phyloP scores from a whole-genome alignment of 2,329 filamentous ascomycete genomes.

The Scytalidium lignicola region DNA sequence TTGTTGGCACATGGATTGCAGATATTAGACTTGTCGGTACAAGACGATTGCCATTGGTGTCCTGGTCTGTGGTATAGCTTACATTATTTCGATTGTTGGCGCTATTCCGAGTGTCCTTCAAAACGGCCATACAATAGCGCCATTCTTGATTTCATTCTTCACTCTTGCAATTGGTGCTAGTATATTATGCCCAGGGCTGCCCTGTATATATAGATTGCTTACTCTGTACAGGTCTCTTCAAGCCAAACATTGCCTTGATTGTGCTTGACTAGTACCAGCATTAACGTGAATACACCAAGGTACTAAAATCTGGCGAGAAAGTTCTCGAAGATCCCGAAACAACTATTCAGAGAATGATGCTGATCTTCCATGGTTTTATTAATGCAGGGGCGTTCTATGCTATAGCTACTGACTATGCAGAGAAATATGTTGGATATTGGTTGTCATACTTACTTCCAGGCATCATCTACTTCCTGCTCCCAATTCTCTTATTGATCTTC shows the following conservation, averaged over 20 bases:
- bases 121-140: slow-evolving; percentile 39
- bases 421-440: slow-evolving; percentile 48
- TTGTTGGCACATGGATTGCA: slow-evolving; percentile 50
- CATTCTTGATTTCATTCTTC: slow-evolving; percentile 44
- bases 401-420: slow-evolving; percentile 46
- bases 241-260: slow-evolving; percentile 31
- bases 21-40: slow-evolving; percentile 54
- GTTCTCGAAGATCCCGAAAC: slow-evolving; percentile 29
- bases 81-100: slow-evolving; percentile 49
- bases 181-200: too few species aligned
- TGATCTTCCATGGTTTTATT: slow-evolving; percentile 47
- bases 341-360: slow-evolving; percentile 27
- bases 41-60: slow-evolving; percentile 52
- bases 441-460: slow-evolving; percentile 35
- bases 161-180: too few species aligned
- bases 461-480: slow-evolving; percentile 47
- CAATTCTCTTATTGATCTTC: slow-evolving; percentile 51
- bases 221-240: slow-evolving; percentile 43
- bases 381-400: slow-evolving; percentile 41
- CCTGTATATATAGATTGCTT: too few species aligned
- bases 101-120: slow-evolving; percentile 42
- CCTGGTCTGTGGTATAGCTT: slow-evolving; percentile 43
- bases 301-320: slow-evolving; percentile 21
- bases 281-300: slow-evolving; percentile 21
- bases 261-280: slow-evolving; percentile 26